These are phyloP conservation scores for Athelia psychrophila DNA, from an alignment of 1,284 basidiomycete species.

Conservation along the genomic window DNA sequence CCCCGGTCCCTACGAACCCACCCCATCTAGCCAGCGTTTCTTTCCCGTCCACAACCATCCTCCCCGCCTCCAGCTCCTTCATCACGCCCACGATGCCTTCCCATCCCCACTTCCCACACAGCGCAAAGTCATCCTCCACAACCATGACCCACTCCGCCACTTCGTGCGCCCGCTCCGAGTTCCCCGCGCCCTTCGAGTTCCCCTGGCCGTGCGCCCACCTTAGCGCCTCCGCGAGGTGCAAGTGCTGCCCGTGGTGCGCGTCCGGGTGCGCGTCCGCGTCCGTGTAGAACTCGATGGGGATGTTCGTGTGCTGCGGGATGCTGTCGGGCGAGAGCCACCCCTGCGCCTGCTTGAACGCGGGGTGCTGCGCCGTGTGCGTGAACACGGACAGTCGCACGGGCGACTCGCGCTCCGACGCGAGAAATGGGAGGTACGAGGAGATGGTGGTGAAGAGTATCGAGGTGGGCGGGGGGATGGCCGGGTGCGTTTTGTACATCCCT, in stretches of 20 bases:
- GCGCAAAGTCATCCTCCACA: conserved; percentile 40
- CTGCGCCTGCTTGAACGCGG: conserved; percentile 26
- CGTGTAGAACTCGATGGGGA: conserved; percentile 25
- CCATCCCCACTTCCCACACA: conserved; percentile 33
- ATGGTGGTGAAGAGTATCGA: conserved; percentile 32
- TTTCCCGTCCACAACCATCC: conserved; percentile 2
- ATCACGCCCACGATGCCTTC: conserved; percentile 29
- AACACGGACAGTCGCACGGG: conserved; percentile 31
- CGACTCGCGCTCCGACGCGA: conserved; percentile 13
- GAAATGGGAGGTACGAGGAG: conserved; percentile 31
- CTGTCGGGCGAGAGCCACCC: conserved; percentile 14
- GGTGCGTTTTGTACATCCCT: no score
- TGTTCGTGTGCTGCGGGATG: conserved; percentile 4
- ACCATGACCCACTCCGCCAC: conserved; percentile 39
- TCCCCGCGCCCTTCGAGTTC: no score
- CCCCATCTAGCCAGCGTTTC: conserved; percentile 21
- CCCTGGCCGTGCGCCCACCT: conserved; percentile 21
- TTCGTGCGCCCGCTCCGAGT: conserved; percentile 7
- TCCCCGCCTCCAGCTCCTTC: conserved; percentile 25
- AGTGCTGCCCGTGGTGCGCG: conserved; percentile 27
- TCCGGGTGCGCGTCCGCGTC: conserved; percentile 32
- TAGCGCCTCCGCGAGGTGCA: conserved; percentile 39
- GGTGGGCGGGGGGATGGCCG: not conserved
- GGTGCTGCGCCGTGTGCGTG: conserved; percentile 30
- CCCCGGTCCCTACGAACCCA: conserved; percentile 39